A percentile compares a stretch with the other conserved stretches of the same genome.
These are phyloP conservation scores for Fusarium algeriense DNA, from an alignment of 2,329 filamentous ascomycete genomes.

Conservation along the genomic window DNA sequence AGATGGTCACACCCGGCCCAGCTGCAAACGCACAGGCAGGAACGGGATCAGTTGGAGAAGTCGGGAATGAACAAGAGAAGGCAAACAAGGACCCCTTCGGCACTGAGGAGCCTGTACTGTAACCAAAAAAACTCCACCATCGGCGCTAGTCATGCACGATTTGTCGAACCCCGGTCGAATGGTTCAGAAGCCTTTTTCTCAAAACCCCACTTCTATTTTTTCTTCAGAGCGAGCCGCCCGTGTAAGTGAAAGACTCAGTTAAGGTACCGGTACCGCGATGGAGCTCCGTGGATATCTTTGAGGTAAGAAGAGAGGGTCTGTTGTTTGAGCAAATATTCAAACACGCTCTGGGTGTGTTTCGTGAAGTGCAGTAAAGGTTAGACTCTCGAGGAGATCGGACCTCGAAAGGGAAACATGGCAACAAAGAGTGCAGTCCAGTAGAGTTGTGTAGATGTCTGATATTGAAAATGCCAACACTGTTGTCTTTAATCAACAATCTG, in stretches of 20 bases:
- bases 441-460: not conserved
- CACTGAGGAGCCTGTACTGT: constrained; percentile 32
- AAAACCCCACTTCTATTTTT: constrained; percentile 23
- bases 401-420: constrained; percentile 26
- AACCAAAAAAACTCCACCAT: constrained; percentile 25
- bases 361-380: not conserved
- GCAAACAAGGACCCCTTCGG: constrained; percentile 39
- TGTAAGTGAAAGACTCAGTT: constrained; percentile 36
- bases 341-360: constrained; percentile 37
- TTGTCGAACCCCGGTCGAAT: constrained; percentile 46
- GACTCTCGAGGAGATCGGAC: constrained; percentile 5
- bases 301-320: constrained; percentile 36
- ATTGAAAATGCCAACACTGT: not conserved
- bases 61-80: constrained; percentile 5
- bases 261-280: constrained; percentile 39
- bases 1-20: constrained; percentile 15
- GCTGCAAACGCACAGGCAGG: constrained; percentile 19
- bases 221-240: constrained; percentile 13
- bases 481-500: constrained; percentile 21
- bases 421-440: constrained; percentile 21
- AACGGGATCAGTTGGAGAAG: constrained; percentile 36
- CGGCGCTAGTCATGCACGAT: constrained; percentile 47
- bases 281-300: constrained; percentile 35
- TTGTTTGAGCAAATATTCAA: constrained; percentile 31
- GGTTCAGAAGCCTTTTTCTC: constrained; percentile 22